Evolutionary conservation across 192 early-diverging fungal species (phyloP), one percentile per base, ranked within the genome.

Genomic region (Cetraspora pellucida): DNA sequence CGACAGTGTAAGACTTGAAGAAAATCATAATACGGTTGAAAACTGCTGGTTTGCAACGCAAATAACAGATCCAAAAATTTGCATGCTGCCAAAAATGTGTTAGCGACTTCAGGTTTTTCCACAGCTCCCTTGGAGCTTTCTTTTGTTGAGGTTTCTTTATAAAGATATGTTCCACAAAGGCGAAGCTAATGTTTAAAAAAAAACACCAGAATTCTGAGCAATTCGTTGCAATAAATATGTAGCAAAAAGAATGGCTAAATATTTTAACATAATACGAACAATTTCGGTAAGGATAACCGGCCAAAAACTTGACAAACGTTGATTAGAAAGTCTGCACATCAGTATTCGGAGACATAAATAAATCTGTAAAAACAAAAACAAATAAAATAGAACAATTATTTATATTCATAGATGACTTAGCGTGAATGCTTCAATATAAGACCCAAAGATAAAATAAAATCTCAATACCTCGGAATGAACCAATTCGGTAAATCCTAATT

Each of bases 251-350:
- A 54, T 13, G 19, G 16, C 16, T 0, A 54, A 19, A 54, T 17
- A 17, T 17, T 16, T 52, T 16, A 54, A 37, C 0, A 23, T 13
- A 10, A 27, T 7, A 64, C 83, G 81, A 83, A 94, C 93, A 70
- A 96, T 83, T 78, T 97, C 96, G 2, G 94, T 94, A 7, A 97
- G 80, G 8, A 97, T 84, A 37, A 95, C 91, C 1, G 96, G 96
- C 95, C 94, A 96, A 78, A 97, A 94, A 77, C 93, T 95, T 46
- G 93, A 85, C 77, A 97, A 85, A 78, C 94, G 94, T 74, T 92
- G 87, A 25, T 89, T 88, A 10, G 93, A 92, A 50, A 97, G 83
- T 17, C 95, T 86, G 52, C 91, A 89, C 23, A 97, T 80, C 16
- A 97, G 76, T 14, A 95, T 88, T 37, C 96, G 88, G 27, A 97